These are phyloP conservation scores for Micractinium conductrix DNA, from an alignment of 139 green algal genomes.

Conservation along the genomic window DNA sequence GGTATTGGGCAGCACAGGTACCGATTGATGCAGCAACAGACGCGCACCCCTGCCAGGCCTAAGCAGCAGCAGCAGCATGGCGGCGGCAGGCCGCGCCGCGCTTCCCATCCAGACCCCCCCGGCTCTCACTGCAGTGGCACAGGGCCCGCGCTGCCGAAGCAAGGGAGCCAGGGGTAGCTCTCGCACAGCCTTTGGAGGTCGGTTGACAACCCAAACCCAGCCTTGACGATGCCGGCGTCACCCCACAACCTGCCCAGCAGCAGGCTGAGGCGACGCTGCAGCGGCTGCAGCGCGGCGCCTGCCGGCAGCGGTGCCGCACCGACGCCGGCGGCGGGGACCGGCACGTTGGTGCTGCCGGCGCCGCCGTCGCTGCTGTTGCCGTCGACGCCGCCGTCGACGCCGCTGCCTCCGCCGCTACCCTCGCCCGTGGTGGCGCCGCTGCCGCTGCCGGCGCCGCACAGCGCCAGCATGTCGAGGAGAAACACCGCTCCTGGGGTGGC, in stretches of 20 bases:
- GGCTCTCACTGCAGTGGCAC: conserved; percentile 1
- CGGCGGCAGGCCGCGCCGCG: too few species aligned
- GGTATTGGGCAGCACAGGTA: neutral
- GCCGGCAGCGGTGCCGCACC: too few species aligned
- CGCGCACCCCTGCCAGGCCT: neutral
- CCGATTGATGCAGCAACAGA: neutral
- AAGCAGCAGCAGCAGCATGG: too few species aligned
- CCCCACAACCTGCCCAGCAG: conserved; percentile 28
- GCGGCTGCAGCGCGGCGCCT: neutral
- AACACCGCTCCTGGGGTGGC: conserved; percentile 24
- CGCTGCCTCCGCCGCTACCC: neutral
- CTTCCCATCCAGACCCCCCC: too few species aligned
- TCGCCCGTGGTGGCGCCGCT: neutral
- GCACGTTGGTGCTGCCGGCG: neutral
- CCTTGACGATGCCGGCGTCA: conserved; percentile 35
- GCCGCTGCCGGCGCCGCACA: conserved; percentile 22
- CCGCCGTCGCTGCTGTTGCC: neutral
- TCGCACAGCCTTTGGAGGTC: conserved; percentile 40
- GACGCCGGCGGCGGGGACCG: too few species aligned
- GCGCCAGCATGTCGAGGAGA: conserved; percentile 41
- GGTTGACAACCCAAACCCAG: conserved; percentile 42
- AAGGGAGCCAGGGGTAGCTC: conserved; percentile 48
- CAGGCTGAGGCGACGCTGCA: conserved; percentile 26
- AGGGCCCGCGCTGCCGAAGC: conserved; percentile 24
- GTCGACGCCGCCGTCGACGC: neutral